phyloP scores from a whole-genome alignment of 441 rosid genomes.

The Croton laevigatus region DNA sequence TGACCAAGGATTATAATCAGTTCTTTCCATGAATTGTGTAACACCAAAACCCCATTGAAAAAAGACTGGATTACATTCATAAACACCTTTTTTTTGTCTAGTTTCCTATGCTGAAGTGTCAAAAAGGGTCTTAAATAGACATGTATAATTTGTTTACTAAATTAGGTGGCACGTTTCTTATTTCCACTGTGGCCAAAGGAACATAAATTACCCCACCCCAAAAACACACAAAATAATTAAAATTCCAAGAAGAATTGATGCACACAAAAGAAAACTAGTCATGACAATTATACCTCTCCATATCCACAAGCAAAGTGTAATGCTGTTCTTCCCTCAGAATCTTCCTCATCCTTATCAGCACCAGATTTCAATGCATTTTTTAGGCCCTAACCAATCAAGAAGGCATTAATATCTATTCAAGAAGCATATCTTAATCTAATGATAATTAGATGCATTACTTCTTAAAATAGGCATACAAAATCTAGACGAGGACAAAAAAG shows the following conservation, averaged over 20 bases:
- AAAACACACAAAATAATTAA: neutral
- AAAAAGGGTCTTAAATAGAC: too few species aligned
- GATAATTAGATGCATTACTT: neutral
- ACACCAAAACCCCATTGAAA: too few species aligned
- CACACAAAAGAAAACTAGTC: neutral
- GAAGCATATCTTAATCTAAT: slow-evolving; percentile 3
- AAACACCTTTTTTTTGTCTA: neutral
- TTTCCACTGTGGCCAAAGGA: too few species aligned
- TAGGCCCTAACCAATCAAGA: slow-evolving; percentile 56
- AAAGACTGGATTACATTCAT: too few species aligned
- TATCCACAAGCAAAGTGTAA: slow-evolving; percentile 99
- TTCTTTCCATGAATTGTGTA: too few species aligned
- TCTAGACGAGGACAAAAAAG: neutral
- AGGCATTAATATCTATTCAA: neutral
- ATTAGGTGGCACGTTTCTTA: too few species aligned
- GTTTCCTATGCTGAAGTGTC: neutral
- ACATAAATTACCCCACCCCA: neutral
- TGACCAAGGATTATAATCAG: too few species aligned
- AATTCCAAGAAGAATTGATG: neutral
- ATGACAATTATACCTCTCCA: slow-evolving; percentile 74
- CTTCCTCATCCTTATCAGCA: slow-evolving; percentile 93
- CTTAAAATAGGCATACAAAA: neutral
- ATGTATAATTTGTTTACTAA: neutral
- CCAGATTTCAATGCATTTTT: slow-evolving; percentile 82
- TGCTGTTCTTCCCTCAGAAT: slow-evolving; percentile 96